Conservation (phyloP, 805 yeast genomes). For the Limtongozyma cylindracea region DNA sequence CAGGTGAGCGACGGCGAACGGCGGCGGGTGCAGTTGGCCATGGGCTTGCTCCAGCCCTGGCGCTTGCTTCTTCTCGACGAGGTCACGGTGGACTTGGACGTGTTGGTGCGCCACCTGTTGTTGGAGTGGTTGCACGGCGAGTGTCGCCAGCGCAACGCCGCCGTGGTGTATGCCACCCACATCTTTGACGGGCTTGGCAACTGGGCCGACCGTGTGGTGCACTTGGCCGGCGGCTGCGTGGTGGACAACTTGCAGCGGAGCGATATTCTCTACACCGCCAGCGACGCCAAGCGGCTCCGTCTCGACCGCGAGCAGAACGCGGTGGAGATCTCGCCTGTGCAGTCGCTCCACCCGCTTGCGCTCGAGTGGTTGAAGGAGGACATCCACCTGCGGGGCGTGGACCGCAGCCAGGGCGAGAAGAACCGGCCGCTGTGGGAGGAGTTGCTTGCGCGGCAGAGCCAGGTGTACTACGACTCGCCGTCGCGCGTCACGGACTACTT, state of each 20-base stretch:
- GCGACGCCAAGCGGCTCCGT: conserved; percentile 8
- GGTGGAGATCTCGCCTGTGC: conserved; percentile 16
- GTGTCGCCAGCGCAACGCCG: conserved; percentile 39
- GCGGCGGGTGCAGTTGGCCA: conserved; percentile 75
- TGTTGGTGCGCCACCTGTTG: conserved; percentile 58
- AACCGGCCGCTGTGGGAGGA: conserved; percentile 24
- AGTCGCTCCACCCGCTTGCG: conserved; percentile 51
- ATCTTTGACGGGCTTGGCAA: conserved; percentile 79
- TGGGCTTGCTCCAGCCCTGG: conserved; percentile 91
- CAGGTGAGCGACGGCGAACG: conserved; percentile 87
- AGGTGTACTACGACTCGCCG: conserved; percentile 16
- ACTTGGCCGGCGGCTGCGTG: conserved; percentile 42
- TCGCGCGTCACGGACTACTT: conserved; percentile 21
- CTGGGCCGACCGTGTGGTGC: conserved; percentile 77
- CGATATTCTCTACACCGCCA: conserved; percentile 7
- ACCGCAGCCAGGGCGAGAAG: too few relatives aligned
- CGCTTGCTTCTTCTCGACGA: conserved; percentile 71
- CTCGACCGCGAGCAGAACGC: conserved; percentile 5
- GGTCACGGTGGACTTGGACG: conserved; percentile 92
- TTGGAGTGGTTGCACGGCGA: conserved; percentile 51
- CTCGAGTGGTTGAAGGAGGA: conserved; percentile 37
- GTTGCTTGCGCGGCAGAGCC: conserved; percentile 9
- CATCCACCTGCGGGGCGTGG: conserved; percentile 25
- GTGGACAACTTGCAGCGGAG: conserved; percentile 10
- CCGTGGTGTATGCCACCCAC: conserved; percentile 85